Base-by-base conservation (phyloP, 1,139 yeast species). In the Geotrichum restrictum region DNA sequence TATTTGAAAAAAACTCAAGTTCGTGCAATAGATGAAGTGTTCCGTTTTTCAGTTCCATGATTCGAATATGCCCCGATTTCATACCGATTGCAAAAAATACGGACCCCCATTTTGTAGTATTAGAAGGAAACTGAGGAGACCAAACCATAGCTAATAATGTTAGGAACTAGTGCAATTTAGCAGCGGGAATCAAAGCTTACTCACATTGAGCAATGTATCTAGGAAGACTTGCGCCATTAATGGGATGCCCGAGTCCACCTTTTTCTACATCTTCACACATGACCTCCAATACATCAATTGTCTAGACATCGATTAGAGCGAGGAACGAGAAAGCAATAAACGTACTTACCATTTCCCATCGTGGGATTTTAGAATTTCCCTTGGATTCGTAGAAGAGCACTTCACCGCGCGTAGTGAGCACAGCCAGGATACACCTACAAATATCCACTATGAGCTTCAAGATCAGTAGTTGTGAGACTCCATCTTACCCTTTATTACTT, bases 321-420 rank as follows among this genome's bases (percentile, higher is more conserved):
- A 39, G 16, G 8, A 39, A 22, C 13, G 10, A 37, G 6, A 37
- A 16, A 16, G 40, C 24, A 19, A 10, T 3, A 5, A 18, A 18
- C 4, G 3, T 37, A 36, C 52, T 22, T 34, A 52, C 52, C 38
- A 27, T 32, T 13, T 45, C 52, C 52, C 52, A 52, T 29, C 38
- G 31, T 10, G 48, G 36, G 16, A 45, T 34, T 18, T 44, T 44
- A 7, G 34, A 14, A 33, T 43, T 44, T 14, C 49, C 49, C 8
- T 29, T 47, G 5, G 46, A 45, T 36, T 52, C 55, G 38, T 40
- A 52, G 22, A 52, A 43, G 18, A 44, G 41, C 34, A 49, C 50
- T 29, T 52, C 55, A 4, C 52, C 52, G 19, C 52, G 43, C 5
- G 44, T 39, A 3, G 55, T 52, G 19, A 52, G 39, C 31, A 52